These are phyloP conservation scores for Plantago elongata DNA, from an alignment of 257 asterid genomes.

Conservation along the genomic window DNA sequence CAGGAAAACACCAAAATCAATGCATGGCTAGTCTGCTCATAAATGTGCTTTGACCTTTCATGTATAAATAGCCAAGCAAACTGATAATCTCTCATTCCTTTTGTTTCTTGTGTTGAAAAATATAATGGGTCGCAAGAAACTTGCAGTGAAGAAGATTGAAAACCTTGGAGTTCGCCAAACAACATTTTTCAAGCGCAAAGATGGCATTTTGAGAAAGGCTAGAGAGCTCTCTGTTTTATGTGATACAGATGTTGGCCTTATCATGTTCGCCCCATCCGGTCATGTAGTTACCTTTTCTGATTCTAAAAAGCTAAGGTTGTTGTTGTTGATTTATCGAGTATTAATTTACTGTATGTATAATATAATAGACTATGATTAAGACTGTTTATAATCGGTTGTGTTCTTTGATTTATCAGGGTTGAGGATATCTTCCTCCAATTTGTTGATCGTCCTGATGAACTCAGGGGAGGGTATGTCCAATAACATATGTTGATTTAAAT, in stretches of 20 bases:
- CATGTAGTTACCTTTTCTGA: constrained; percentile 49
- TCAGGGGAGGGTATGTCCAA: constrained; percentile 45
- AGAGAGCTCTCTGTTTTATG: constrained; percentile 55
- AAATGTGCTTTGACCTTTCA: constrained; percentile 7
- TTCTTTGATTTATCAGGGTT: constrained; percentile 29
- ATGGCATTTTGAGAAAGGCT: constrained; percentile 63
- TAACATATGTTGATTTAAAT: not conserved
- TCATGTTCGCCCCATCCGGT: constrained; percentile 66
- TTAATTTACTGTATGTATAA: not conserved
- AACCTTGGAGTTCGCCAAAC: constrained; percentile 45
- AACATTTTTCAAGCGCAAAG: constrained; percentile 52
- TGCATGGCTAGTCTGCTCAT: constrained; percentile 21
- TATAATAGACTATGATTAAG: not conserved
- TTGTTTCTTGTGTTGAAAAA: not conserved
- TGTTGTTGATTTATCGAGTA: not conserved
- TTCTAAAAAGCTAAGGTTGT: constrained; percentile 40
- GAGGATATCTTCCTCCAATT: constrained; percentile 61
- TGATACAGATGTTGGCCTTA: constrained; percentile 55
- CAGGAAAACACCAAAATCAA: constrained; percentile 12
- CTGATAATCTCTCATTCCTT: not conserved
- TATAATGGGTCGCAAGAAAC: constrained; percentile 58
- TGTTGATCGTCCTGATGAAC: constrained; percentile 51
- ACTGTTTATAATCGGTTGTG: not conserved
- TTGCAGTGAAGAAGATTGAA: constrained; percentile 41
- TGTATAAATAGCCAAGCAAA: not conserved